Base-by-base conservation (phyloP, 257 asterid genomes). In the Fraxinus cuspidata region DNA sequence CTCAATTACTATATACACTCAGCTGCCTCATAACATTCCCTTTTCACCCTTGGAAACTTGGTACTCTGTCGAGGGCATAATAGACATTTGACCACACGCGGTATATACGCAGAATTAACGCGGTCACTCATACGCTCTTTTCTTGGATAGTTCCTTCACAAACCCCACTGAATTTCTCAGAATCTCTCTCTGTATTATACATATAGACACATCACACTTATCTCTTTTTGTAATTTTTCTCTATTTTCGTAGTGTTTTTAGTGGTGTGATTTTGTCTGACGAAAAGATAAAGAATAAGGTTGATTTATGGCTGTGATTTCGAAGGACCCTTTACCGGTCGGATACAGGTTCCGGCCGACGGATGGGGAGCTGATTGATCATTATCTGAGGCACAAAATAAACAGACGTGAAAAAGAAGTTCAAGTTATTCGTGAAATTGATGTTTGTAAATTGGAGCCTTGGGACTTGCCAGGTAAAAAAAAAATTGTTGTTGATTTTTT, bases 291-390 rank as follows among this genome's bases (percentile, higher is more conserved):
- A 42, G 40, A 78, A 35, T 13, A 35, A 70, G 67, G 25, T 27
- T 38, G 63, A 70, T 79, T 76, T 78, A 92, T 92, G 97, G 85
- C 87, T 77, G 95, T 91, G 75, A 84, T 87, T 40, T 87, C 93
- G 77, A 77, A 34, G 49, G 83, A 83, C 38, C 77, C 90, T 25
- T 86, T 94, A 63, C 99, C 99, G 78, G 97, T 94, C 74, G 97
- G 99, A 2, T 94, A 92, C 76, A 79, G 99, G 66, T 94, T 94
- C 82, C 88, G 97, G 7, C 99, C 97, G 25, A 94, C 99, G 13
- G 99, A 94, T 58, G 97, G 86, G 87, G 99, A 94, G 86, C 92
- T 94, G 9, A 84, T 94, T 47, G 89, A 86, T 84, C 97, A 94
- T 83, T 94, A 94, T 74, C 32, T 94, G 76, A 77, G 88, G 84